A percentile compares a stretch with the other conserved stretches of the same genome.
Evolutionary conservation across 2,329 filamentous ascomycete species (phyloP).

Genomic region (Colletotrichum theobromicola): DNA sequence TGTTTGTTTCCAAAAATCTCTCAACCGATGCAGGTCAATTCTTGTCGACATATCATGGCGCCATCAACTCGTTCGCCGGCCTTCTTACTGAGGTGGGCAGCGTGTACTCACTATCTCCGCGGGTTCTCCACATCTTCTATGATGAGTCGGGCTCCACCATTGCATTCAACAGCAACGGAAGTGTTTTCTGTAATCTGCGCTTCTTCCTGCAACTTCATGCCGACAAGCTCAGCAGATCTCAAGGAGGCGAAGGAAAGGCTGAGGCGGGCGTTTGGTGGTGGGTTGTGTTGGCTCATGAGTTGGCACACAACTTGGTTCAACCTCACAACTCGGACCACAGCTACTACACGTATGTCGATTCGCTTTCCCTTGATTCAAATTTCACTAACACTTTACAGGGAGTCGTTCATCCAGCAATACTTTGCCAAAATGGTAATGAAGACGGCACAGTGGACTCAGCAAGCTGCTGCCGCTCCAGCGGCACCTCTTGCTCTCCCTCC

Average conservation of each 20-base stretch:
- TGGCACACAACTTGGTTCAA: slow-evolving; percentile 89
- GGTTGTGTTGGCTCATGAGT: slow-evolving; percentile 92
- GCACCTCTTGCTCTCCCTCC: slow-evolving; percentile 2
- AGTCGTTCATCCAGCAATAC: slow-evolving; percentile 80
- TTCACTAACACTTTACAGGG: slow-evolving; percentile 45
- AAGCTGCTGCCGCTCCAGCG: background rate
- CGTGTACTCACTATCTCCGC: slow-evolving; percentile 74
- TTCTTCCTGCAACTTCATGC: slow-evolving; percentile 85
- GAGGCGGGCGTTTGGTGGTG: slow-evolving; percentile 89
- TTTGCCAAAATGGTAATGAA: slow-evolving; percentile 72
- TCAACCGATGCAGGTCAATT: slow-evolving; percentile 58
- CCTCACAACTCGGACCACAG: slow-evolving; percentile 81
- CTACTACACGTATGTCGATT: slow-evolving; percentile 72
- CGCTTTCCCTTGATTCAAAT: background rate
- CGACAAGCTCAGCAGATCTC: slow-evolving; percentile 42
- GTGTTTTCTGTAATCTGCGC: slow-evolving; percentile 91
- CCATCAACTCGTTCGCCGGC: slow-evolving; percentile 72
- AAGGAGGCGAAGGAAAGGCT: slow-evolving; percentile 48
- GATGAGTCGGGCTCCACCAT: slow-evolving; percentile 82
- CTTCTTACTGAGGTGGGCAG: slow-evolving; percentile 72
- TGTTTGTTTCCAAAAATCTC: slow-evolving; percentile 70
- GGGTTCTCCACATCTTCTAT: slow-evolving; percentile 84
- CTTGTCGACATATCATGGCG: slow-evolving; percentile 61
- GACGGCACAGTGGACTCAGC: slow-evolving; percentile 43
- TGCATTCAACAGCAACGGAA: slow-evolving; percentile 88